Percentiles rank a stretch among this genome's conserved stretches.
phyloP scores from a whole-genome alignment of 163 green algal species.

The Scenedesmus sp. region DNA sequence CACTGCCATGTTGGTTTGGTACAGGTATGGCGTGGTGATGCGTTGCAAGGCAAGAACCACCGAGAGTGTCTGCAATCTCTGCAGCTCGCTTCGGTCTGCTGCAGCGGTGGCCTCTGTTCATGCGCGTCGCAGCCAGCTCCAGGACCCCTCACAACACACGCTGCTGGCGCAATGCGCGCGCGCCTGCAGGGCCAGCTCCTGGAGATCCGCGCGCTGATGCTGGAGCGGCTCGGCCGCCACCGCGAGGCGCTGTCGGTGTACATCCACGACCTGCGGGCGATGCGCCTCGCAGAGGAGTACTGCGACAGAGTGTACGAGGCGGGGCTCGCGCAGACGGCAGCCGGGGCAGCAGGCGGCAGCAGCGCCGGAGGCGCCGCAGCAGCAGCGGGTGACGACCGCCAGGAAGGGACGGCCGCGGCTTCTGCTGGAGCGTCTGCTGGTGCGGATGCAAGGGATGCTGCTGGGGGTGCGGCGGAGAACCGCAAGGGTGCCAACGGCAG shows the following conservation, averaged over 20 bases:
- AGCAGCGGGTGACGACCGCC: neutral
- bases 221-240: slow-evolving; percentile 83
- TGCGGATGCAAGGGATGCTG: neutral
- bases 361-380: neutral
- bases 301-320: slow-evolving; percentile 74
- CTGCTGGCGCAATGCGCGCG: too few species aligned
- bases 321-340: slow-evolving; percentile 19
- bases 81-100: too few species aligned
- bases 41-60: too few species aligned
- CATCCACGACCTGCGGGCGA: slow-evolving; percentile 69
- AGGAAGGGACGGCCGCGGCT: neutral
- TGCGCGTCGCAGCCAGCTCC: too few species aligned
- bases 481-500: too few species aligned
- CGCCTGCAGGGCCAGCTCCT: slow-evolving; percentile 62
- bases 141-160: too few species aligned
- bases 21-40: too few species aligned
- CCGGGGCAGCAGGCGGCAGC: neutral
- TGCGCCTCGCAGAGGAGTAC: slow-evolving; percentile 79
- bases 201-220: slow-evolving; percentile 83
- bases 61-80: too few species aligned
- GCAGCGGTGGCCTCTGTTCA: too few species aligned
- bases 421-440: neutral
- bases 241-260: slow-evolving; percentile 82
- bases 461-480: neutral
- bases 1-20: too few species aligned